phyloP scores from a whole-genome alignment of 441 rosid genomes.

The Jatropha multifida region DNA sequence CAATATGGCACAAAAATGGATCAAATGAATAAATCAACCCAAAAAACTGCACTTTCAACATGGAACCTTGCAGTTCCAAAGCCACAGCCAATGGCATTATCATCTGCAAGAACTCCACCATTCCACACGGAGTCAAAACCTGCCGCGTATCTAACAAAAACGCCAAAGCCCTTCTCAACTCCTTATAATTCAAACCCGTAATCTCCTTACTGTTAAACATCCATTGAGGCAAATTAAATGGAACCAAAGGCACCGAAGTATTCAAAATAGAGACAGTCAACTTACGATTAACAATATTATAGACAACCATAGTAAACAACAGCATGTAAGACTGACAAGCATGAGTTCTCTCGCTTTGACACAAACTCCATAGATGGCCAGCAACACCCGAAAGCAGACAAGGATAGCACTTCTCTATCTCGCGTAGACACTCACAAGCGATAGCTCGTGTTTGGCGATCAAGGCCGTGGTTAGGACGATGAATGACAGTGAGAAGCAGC shows the following conservation, averaged over 20 bases:
- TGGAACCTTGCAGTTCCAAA: constrained; percentile 83
- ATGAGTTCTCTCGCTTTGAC: constrained; percentile 89
- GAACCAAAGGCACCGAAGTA: constrained; percentile 73
- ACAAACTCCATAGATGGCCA: constrained; percentile 82
- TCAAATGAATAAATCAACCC: constrained; percentile 82
- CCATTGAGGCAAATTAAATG: constrained; percentile 68
- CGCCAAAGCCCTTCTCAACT: constrained; percentile 77
- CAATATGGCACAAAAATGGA: constrained; percentile 72
- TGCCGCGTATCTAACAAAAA: constrained; percentile 82
- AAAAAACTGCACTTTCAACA: constrained; percentile 89
- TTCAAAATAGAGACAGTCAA: constrained; percentile 61
- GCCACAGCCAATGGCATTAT: constrained; percentile 70
- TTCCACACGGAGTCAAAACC: constrained; percentile 75
- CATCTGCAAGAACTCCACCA: constrained; percentile 79
- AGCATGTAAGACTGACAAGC: constrained; percentile 78
- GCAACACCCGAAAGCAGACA: constrained; percentile 71
- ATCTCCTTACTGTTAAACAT: constrained; percentile 33
- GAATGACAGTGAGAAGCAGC: constrained; percentile 63
- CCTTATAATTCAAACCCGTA: constrained; percentile 72
- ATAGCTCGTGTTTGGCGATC: constrained; percentile 82
- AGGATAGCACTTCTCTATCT: constrained; percentile 70
- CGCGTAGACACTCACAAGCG: constrained; percentile 86
- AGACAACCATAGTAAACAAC: constrained; percentile 58
- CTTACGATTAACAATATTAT: constrained; percentile 53
- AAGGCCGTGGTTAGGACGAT: constrained; percentile 82